A percentile compares a stretch with the other conserved stretches of the same genome.
phyloP scores from a whole-genome alignment of 371 early-diverging fungal genomes.

The Syncephalastrum racemosum region DNA sequence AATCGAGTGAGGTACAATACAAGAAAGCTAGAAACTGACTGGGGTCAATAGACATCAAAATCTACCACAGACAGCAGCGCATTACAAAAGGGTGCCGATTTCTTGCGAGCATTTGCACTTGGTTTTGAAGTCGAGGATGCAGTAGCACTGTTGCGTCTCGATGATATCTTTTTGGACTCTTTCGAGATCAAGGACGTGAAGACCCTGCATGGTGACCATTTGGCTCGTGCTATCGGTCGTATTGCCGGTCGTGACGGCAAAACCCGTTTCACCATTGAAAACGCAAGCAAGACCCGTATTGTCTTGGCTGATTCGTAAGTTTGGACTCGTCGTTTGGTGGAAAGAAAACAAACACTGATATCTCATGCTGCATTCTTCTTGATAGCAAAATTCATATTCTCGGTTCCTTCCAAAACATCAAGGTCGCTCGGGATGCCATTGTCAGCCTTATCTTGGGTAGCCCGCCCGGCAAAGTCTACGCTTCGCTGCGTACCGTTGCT shows the following conservation, averaged over 20 bases:
- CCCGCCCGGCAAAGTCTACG: slow-evolving; percentile 98
- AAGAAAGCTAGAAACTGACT: not conserved
- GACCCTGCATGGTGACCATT: slow-evolving; percentile 93
- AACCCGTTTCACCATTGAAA: slow-evolving; percentile 91
- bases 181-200: slow-evolving; percentile 99
- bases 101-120: slow-evolving; percentile 88
- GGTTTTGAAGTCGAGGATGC: slow-evolving; percentile 96
- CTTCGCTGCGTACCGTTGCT: slow-evolving; percentile 84
- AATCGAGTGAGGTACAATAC: not conserved
- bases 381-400: slow-evolving; percentile 91
- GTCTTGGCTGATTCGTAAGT: slow-evolving; percentile 95
- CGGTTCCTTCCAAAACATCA: slow-evolving; percentile 96
- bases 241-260: slow-evolving; percentile 99
- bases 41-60: slow-evolving; percentile 61
- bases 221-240: slow-evolving; percentile 98
- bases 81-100: slow-evolving; percentile 95
- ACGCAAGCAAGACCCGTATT: slow-evolving; percentile 95
- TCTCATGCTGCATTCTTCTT: not conserved
- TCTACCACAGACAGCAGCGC: slow-evolving; percentile 86
- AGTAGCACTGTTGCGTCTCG: slow-evolving; percentile 90
- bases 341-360: not conserved
- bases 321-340: not conserved
- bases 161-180: slow-evolving; percentile 94
- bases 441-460: slow-evolving; percentile 95
- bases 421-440: slow-evolving; percentile 96